Conservation (phyloP, 73 alveolate genomes). For the Halteria grandinella region DNA sequence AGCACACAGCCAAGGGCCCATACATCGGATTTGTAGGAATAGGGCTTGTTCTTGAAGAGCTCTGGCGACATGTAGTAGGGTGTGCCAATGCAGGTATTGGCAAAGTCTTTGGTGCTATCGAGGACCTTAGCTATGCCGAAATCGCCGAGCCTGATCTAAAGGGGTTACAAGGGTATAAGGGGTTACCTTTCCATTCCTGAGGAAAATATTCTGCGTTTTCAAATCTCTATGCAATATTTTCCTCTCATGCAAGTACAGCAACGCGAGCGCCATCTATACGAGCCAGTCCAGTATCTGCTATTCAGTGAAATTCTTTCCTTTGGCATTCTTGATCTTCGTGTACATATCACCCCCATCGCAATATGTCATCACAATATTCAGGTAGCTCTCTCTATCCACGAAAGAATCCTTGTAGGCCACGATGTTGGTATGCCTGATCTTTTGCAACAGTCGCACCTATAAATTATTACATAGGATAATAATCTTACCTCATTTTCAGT, state of each 20-base stretch:
- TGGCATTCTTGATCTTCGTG: slow-evolving; percentile 89
- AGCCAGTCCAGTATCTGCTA: slow-evolving; percentile 91
- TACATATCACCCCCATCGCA: slow-evolving; percentile 99
- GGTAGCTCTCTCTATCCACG: slow-evolving; percentile 91
- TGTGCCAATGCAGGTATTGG: slow-evolving; percentile 97
- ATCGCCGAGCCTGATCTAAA: slow-evolving; percentile 95
- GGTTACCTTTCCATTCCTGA: slow-evolving; percentile 90
- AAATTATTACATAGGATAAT: not conserved
- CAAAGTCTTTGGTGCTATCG: slow-evolving; percentile 95
- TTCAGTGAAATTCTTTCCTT: slow-evolving; percentile 94
- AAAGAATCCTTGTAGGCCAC: slow-evolving; percentile 98
- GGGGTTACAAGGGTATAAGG: not conserved
- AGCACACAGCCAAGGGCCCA: slow-evolving; percentile 99
- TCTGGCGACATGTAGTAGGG: slow-evolving; percentile 99
- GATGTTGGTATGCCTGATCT: slow-evolving; percentile 95
- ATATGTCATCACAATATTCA: slow-evolving; percentile 96
- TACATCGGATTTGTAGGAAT: slow-evolving; percentile 96
- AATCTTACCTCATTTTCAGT: slow-evolving; percentile 96
- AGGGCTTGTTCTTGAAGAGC: slow-evolving; percentile 95
- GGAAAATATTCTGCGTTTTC: slow-evolving; percentile 96
- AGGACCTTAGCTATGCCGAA: slow-evolving; percentile 98
- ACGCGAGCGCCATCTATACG: slow-evolving; percentile 94
- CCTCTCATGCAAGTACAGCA: slow-evolving; percentile 96
- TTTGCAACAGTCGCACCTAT: slow-evolving; percentile 81
- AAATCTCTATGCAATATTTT: slow-evolving; percentile 98